Evolutionary conservation across 2,329 filamentous ascomycete genomes (phyloP).

Genomic region (Zarea fungicola): DNA sequence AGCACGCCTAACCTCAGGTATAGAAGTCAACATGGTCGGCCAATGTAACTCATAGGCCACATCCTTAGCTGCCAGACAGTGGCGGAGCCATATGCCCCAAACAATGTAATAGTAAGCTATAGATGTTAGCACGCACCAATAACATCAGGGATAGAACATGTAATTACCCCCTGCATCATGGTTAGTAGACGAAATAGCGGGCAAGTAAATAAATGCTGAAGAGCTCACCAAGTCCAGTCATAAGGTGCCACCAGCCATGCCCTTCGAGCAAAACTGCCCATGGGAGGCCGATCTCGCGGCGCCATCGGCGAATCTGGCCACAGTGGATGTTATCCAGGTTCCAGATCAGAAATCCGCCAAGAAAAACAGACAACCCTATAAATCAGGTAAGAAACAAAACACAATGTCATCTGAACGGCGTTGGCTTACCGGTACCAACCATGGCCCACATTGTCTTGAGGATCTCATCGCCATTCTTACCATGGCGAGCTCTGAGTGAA

Average conservation of each 20-base stretch:
- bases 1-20: constrained; percentile 41
- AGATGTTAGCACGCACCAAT: neutral
- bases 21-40: constrained; percentile 54
- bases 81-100: constrained; percentile 78
- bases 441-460: constrained; percentile 69
- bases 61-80: constrained; percentile 67
- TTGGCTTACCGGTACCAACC: constrained; percentile 47
- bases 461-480: constrained; percentile 41
- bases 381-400: neutral
- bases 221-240: constrained; percentile 64
- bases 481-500: constrained; percentile 39
- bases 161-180: constrained; percentile 21
- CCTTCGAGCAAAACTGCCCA: constrained; percentile 69
- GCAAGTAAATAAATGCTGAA: neutral
- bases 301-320: constrained; percentile 56
- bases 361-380: constrained; percentile 54
- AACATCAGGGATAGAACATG: neutral
- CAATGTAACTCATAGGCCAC: constrained; percentile 67
- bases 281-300: constrained; percentile 65
- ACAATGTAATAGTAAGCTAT: constrained; percentile 74
- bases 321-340: constrained; percentile 76
- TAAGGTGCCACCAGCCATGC: constrained; percentile 63
- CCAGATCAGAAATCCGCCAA: constrained; percentile 74
- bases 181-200: constrained; percentile 21
- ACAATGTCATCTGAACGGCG: neutral